Base-by-base conservation (phyloP, 2,329 filamentous ascomycete genomes). In the Lithohypha guttulata region DNA sequence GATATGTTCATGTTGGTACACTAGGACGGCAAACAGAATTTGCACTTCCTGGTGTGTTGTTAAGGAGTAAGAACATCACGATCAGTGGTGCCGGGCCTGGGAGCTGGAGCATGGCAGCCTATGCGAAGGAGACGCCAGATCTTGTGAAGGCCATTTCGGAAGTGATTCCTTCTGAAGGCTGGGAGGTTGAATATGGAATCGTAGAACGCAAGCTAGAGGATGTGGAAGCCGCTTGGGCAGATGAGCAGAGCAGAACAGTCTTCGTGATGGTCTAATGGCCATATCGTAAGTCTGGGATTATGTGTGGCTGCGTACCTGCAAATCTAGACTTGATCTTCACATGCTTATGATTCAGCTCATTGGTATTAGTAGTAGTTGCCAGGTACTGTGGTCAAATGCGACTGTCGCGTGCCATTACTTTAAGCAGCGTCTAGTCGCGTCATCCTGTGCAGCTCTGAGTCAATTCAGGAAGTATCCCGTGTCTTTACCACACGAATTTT, bases 1-100 rank as follows among this genome's bases (percentile, higher is more conserved):
- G 73, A 42, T 73, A 69, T 51, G 64, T 75, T 8, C 65, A 69
- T 36, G 68, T 75, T 39, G 71, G 72, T 4, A 55, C 58, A 1
- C 49, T 74, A 29, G 62, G 63, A 0, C 57, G 57, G 2, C 53
- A 56, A 14, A 6, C 27, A 9, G 58, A 61, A 2, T 55, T 64
- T 1, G 44, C 50, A 5, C 51, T 74, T 7, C 62, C 67, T 0
- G 60, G 62, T 0, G 56, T 60, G 3, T 46, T 69, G 5, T 51
- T 75, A 44, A 56, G 71, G 42, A 62, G 63, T 15, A 68, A 68
- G 48, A 60, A 71, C 36, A 55, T 75, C 3, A 68, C 64, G 1
- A 48, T 71, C 20, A 52, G 64, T 7, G 69, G 69, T 0, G 54
- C 66, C 0, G 69, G 67, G 0, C 62, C 64, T 0, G 68, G 69